A percentile compares a stretch with the other conserved stretches of the same genome.
Conservation (phyloP, 2,329 filamentous ascomycete genomes). For the Leptosphaerulina australis region DNA sequence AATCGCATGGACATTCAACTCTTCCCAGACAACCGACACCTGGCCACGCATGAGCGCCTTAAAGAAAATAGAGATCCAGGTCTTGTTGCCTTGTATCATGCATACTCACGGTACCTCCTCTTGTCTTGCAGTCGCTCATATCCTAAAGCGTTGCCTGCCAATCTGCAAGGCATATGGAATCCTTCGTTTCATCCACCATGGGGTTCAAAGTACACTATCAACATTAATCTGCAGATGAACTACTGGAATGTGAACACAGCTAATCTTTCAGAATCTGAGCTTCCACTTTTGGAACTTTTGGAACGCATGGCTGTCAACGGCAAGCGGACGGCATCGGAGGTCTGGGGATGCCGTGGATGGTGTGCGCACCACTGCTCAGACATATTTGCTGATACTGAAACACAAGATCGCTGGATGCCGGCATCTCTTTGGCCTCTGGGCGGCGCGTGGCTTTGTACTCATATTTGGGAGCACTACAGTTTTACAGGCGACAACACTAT, state of each 20-base stretch:
- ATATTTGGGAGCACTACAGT: constrained; percentile 32
- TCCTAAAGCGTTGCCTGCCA: constrained; percentile 49
- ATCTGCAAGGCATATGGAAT: constrained; percentile 56
- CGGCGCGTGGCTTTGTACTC: constrained; percentile 36
- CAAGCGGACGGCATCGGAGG: constrained; percentile 25
- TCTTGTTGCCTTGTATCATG: constrained; percentile 44
- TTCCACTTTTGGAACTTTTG: constrained; percentile 52
- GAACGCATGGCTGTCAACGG: constrained; percentile 46
- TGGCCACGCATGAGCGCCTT: constrained; percentile 5
- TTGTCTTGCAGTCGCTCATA: constrained; percentile 40
- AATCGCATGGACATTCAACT: constrained; percentile 18
- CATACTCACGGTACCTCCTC: constrained; percentile 51
- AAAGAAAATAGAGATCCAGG: constrained; percentile 17
- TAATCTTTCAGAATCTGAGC: constrained; percentile 46
- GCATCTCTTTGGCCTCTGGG: constrained; percentile 36
- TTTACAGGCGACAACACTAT: constrained; percentile 27
- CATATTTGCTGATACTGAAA: constrained; percentile 34
- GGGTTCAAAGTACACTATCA: constrained; percentile 59
- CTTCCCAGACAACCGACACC: neutral
- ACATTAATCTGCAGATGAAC: constrained; percentile 62
- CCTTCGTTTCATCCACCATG: constrained; percentile 51
- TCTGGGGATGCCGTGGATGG: constrained; percentile 34
- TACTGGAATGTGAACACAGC: constrained; percentile 52
- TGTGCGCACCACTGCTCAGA: constrained; percentile 38
- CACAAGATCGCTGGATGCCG: constrained; percentile 33